Evolutionary conservation across 306 rosid species (phyloP), one percentile per base, ranked within the genome.

Genomic region (Vigna hirtella): DNA sequence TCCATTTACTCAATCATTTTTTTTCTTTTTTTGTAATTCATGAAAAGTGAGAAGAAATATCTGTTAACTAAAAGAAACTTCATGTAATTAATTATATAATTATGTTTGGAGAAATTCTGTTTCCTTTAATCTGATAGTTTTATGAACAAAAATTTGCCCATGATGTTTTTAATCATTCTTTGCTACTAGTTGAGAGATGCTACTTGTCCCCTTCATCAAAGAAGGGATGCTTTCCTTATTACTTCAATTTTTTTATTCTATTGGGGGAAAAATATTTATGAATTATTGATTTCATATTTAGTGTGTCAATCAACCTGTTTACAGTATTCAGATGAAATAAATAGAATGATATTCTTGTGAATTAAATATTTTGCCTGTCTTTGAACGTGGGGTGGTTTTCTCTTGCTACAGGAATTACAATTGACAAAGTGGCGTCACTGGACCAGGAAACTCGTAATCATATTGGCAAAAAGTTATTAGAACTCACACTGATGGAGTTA

Each of bases 391-490:
- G 72, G 36, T 84, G 67, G 36, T 75, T 78, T 75, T 85, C 76
- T 56, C 66, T 73, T 89, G 77, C 69, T 74, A 59, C 97, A 95
- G 98, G 98, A 76, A 84, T 95, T 81, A 87, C 98, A 51, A 82
- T 95, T 76, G 98, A 95, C 82, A 88, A 88, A 91, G 98, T 95
- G 77, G 97, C 97, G 40, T 83, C 83, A 62, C 76, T 89, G 82
- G 83, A 83, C 89, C 98, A 92, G 86, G 91, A 91, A 83, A 93
- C 96, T 66, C 97, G 98, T 53, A 88, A 92, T 84, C 85, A 81
- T 88, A 85, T 95, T 80, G 98, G 98, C 79, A 88, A 69, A 56
- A 95, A 87, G 86, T 83, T 95, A 84, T 87, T 95, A 80, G 96
- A 91, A 83, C 95, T 92, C 79, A 91, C 98, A 56, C 86, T 95